These are phyloP conservation scores for Globisporangium nodosum DNA, from an alignment of 352 stramenopile species.

Conservation along the genomic window DNA sequence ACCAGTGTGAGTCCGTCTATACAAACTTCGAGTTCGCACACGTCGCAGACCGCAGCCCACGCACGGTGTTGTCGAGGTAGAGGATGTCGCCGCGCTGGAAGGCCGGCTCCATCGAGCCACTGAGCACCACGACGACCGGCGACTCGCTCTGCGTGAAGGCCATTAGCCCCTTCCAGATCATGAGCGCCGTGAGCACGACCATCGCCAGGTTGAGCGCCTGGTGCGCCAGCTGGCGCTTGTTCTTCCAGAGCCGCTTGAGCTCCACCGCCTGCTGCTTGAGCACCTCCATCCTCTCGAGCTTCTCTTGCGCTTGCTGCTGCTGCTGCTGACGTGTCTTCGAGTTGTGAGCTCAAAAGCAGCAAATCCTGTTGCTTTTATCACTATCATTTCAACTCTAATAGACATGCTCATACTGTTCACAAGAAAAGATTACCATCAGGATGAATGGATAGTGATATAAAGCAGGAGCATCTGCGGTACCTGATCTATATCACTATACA, in stretches of 20 bases:
- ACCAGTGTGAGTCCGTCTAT: too few relatives aligned
- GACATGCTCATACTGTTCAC: background rate
- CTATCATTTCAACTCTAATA: background rate
- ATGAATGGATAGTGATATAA: too few relatives aligned
- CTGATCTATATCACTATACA: background rate
- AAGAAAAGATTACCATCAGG: too few relatives aligned
- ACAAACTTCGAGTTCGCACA: background rate
- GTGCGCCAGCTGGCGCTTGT: conserved; percentile 96
- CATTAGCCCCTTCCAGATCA: conserved; percentile 99
- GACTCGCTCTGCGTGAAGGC: conserved; percentile 96
- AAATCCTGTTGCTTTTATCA: background rate
- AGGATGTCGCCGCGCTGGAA: conserved; percentile 99
- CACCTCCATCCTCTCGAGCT: conserved; percentile 31
- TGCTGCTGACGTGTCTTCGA: background rate
- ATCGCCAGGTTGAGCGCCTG: conserved; percentile 98
- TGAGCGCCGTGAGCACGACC: conserved; percentile 98
- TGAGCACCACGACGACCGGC: conserved; percentile 98
- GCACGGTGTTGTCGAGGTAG: conserved; percentile 95
- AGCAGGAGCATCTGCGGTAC: too few relatives aligned
- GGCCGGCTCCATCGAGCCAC: conserved; percentile 98
- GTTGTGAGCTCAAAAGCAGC: background rate
- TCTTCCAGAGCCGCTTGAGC: conserved; percentile 98
- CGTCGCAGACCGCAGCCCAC: background rate
- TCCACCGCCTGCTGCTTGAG: conserved; percentile 90
- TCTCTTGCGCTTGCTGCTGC: background rate